These are phyloP conservation scores for Amphicarpaea edgeworthii DNA, from an alignment of 306 rosid genomes.

Conservation along the genomic window DNA sequence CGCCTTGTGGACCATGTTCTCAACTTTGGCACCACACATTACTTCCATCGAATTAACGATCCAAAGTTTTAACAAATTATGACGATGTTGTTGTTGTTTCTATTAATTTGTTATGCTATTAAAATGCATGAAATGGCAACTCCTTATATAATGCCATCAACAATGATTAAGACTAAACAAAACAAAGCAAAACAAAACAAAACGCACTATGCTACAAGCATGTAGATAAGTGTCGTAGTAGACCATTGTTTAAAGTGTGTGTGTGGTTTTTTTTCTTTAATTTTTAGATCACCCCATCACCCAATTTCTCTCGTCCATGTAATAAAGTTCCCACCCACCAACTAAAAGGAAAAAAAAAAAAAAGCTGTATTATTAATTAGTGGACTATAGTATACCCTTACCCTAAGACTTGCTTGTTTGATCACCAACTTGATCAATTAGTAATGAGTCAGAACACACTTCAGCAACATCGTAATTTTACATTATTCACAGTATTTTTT, in stretches of 20 bases:
- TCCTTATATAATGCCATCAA: conserved; percentile 39
- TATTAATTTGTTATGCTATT: background rate
- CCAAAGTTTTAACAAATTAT: too few relatives aligned
- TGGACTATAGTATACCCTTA: conserved; percentile 32
- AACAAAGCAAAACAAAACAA: conserved; percentile 41
- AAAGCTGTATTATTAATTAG: conserved; percentile 17
- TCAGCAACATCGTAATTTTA: background rate
- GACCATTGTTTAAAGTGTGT: conserved; percentile 26
- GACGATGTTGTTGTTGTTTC: too few relatives aligned
- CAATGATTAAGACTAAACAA: conserved; percentile 31
- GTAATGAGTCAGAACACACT: conserved; percentile 51
- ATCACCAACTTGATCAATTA: background rate
- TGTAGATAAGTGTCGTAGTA: conserved; percentile 20
- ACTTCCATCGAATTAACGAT: conserved; percentile 24
- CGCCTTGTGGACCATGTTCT: conserved; percentile 39
- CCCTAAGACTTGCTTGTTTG: conserved; percentile 17
- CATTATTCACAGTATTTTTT: conserved; percentile 11
- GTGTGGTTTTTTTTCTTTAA: background rate
- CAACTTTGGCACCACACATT: background rate
- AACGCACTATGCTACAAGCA: conserved; percentile 43
- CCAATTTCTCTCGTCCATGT: conserved; percentile 17
- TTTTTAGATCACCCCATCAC: conserved; percentile 17
- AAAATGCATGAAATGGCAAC: background rate
- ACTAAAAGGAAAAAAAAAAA: conserved; percentile 2
- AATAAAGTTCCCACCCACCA: conserved; percentile 37